These are phyloP conservation scores for Tubosaeta sp. DNA, from an alignment of 768 basidiomycete species.

Conservation along the genomic window DNA sequence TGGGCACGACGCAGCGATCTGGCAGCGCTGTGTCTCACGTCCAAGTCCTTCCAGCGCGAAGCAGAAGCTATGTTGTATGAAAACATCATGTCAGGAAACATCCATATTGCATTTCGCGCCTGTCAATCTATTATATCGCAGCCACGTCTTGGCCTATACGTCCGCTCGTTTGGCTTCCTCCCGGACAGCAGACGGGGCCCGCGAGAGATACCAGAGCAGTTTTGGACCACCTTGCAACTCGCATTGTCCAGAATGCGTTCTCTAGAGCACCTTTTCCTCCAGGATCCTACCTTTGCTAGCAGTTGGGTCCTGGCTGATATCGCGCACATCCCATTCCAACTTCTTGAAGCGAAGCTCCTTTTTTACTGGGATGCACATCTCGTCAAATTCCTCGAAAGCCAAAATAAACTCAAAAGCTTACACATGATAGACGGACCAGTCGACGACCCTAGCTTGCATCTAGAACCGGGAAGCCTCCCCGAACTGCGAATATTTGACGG, in stretches of 20 bases:
- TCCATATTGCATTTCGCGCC: constrained; percentile 32
- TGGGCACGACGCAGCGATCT: constrained; percentile 37
- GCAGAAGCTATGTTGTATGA: constrained; percentile 48
- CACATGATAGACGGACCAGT: constrained; percentile 28
- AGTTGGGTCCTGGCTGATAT: constrained; percentile 45
- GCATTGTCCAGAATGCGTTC: constrained; percentile 43
- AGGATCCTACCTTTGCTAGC: constrained; percentile 36
- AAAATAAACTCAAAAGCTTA: constrained; percentile 40
- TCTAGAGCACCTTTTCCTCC: constrained; percentile 42
- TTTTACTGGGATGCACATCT: constrained; percentile 46
- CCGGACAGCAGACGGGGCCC: constrained; percentile 28
- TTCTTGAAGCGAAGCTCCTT: constrained; percentile 45
- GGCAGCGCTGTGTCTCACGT: constrained; percentile 40
- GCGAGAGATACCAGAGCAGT: constrained; percentile 26
- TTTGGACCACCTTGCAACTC: constrained; percentile 43
- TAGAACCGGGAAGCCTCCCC: constrained; percentile 36
- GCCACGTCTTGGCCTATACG: constrained; percentile 37
- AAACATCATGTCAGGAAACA: constrained; percentile 36
- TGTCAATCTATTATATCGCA: constrained; percentile 36
- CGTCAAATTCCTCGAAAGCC: constrained; percentile 46
- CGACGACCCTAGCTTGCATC: constrained; percentile 17
- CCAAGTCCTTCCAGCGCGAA: constrained; percentile 43
- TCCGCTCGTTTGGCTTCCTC: constrained; percentile 42
- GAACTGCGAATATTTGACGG: constrained; percentile 44
- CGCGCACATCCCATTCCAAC: constrained; percentile 40